These are phyloP conservation scores for Fraxinus ornus DNA, from an alignment of 305 asterid species.

Conservation along the genomic window DNA sequence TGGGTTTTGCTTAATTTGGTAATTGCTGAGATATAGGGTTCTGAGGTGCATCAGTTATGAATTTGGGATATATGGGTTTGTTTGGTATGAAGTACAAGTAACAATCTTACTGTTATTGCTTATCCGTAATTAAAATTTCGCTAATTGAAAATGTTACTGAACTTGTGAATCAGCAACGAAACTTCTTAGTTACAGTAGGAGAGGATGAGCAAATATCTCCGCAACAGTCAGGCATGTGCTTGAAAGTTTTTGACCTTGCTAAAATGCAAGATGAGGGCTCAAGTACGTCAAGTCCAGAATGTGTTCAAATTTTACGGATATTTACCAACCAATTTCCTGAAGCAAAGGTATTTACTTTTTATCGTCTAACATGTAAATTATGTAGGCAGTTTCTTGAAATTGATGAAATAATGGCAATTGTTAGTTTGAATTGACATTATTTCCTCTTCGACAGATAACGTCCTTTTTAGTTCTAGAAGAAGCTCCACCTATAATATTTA, in stretches of 20 bases:
- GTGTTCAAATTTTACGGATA: constrained; percentile 76
- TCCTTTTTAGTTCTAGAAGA: constrained; percentile 84
- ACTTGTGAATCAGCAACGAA: constrained; percentile 71
- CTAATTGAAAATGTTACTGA: constrained; percentile 12
- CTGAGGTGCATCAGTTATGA: not conserved
- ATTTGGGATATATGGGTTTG: not conserved
- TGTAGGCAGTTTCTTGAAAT: not conserved
- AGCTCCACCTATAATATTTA: constrained; percentile 85
- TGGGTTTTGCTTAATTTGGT: constrained; percentile 5
- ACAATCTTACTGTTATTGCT: not conserved
- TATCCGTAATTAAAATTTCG: not conserved
- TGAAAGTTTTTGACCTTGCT: constrained; percentile 87
- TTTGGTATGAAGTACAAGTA: not conserved
- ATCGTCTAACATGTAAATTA: not conserved
- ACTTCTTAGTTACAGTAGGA: constrained; percentile 82
- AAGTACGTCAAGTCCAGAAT: constrained; percentile 73
- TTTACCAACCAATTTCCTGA: constrained; percentile 87
- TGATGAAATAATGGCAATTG: not conserved
- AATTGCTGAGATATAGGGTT: not conserved
- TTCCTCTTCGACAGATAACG: constrained; percentile 64
- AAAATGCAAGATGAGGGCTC: constrained; percentile 84
- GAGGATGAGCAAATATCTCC: constrained; percentile 85
- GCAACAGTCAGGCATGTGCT: constrained; percentile 62
- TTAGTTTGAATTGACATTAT: not conserved
- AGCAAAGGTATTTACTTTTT: constrained; percentile 60